Conservation (phyloP, 202 grass and related monocot genomes). For the Schoenoplectus triqueter region DNA sequence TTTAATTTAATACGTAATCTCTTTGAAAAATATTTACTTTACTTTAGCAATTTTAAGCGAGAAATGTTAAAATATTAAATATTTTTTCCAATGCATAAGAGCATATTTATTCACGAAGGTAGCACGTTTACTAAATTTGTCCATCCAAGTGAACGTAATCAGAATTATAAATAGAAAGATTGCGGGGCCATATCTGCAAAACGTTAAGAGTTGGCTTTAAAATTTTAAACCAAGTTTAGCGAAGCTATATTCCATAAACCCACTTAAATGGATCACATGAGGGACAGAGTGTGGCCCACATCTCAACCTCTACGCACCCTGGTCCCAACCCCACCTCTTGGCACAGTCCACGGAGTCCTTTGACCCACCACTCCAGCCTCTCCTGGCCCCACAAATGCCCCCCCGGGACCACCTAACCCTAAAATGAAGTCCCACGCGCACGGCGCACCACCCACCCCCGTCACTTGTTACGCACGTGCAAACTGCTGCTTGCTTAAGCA, state of each 20-base stretch:
- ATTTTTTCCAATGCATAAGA: no score
- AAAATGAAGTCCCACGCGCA: slow-evolving; percentile 19
- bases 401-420: slow-evolving; percentile 21
- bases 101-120: no score
- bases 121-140: no score
- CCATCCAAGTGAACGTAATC: no score
- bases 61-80: no score
- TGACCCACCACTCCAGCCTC: slow-evolving; percentile 32
- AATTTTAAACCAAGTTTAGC: slow-evolving; percentile 22
- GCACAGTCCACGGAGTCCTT: slow-evolving; percentile 37
- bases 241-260: background rate
- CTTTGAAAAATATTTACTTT: no score
- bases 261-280: slow-evolving; percentile 31
- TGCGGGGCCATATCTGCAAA: background rate
- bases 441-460: background rate
- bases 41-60: no score
- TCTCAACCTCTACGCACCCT: slow-evolving; percentile 20
- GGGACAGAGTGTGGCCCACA: slow-evolving; percentile 35
- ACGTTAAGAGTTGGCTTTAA: background rate
- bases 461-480: slow-evolving; percentile 27
- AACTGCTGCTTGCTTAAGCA: slow-evolving; percentile 25
- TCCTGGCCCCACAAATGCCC: background rate
- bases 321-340: slow-evolving; percentile 12
- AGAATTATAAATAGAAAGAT: background rate
- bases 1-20: no score